Conservation (phyloP, 139 green algal species). For the Haematococcus lacustris region DNA sequence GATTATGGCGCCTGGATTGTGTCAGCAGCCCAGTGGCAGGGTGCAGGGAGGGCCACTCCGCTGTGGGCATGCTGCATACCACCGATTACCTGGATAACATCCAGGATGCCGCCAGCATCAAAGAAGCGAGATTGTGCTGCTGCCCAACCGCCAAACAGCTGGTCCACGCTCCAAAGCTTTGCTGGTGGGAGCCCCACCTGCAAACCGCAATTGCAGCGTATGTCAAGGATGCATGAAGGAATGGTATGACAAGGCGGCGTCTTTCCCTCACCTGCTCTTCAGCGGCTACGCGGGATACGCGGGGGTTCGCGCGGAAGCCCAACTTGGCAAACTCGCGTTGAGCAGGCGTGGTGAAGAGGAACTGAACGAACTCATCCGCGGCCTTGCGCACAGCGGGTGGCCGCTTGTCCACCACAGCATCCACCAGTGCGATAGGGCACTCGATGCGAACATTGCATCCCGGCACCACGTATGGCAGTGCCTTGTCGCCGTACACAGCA, state of each 20-base stretch:
- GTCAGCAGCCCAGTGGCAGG: neutral
- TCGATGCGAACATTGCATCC: slow-evolving; percentile 49
- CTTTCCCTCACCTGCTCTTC: slow-evolving; percentile 7
- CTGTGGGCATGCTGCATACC: neutral
- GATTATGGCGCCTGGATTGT: neutral
- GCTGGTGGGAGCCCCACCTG: slow-evolving; percentile 16
- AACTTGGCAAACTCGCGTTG: slow-evolving; percentile 60
- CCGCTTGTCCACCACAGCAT: slow-evolving; percentile 31
- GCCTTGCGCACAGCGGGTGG: slow-evolving; percentile 30
- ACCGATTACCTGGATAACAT: slow-evolving; percentile 44
- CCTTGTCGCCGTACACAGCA: slow-evolving; percentile 49
- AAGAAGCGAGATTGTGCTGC: slow-evolving; percentile 60
- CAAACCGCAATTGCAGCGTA: neutral
- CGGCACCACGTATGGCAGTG: slow-evolving; percentile 67
- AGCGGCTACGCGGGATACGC: slow-evolving; percentile 18
- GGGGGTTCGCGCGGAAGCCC: slow-evolving; percentile 52
- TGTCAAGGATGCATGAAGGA: neutral
- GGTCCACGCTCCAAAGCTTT: slow-evolving; percentile 52
- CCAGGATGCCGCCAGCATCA: slow-evolving; percentile 52
- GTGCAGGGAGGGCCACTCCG: neutral
- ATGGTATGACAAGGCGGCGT: neutral
- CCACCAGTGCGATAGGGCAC: slow-evolving; percentile 44
- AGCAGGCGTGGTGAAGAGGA: slow-evolving; percentile 61
- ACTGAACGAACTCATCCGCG: slow-evolving; percentile 57
- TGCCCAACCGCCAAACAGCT: slow-evolving; percentile 60